Evolutionary conservation across 805 yeast species (phyloP).

Genomic region (Teunomyces stri): DNA sequence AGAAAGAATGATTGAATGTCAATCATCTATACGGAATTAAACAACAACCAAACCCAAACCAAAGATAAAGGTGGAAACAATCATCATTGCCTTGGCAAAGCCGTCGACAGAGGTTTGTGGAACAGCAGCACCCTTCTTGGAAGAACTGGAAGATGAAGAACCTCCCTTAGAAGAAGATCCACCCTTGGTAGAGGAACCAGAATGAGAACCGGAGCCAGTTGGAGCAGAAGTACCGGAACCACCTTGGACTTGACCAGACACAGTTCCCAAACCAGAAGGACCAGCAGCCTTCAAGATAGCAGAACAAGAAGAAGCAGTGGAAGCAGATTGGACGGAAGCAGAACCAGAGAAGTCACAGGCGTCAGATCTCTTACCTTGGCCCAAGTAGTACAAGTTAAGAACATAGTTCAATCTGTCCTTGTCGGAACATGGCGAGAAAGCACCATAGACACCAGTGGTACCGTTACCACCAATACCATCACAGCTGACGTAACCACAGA

Average conservation of each 20-base stretch:
- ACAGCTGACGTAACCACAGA: slow-evolving; percentile 37
- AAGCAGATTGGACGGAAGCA: slow-evolving; percentile 42
- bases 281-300: slow-evolving; percentile 66
- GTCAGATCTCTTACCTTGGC: slow-evolving; percentile 19
- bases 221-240: slow-evolving; percentile 29
- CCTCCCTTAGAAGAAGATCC: slow-evolving; percentile 10
- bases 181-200: slow-evolving; percentile 16
- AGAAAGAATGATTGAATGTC: no score
- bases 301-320: slow-evolving; percentile 54
- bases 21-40: slow-evolving; percentile 4
- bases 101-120: slow-evolving; percentile 13
- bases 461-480: slow-evolving; percentile 37
- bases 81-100: slow-evolving; percentile 18
- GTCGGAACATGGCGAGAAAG: slow-evolving; percentile 37
- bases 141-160: slow-evolving; percentile 15
- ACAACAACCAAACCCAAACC: slow-evolving; percentile 28
- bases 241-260: slow-evolving; percentile 34
- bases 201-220: slow-evolving; percentile 15
- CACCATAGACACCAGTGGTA: slow-evolving; percentile 40
- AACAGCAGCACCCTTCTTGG: slow-evolving; percentile 19
- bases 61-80: slow-evolving; percentile 22
- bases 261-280: slow-evolving; percentile 60
- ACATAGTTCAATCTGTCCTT: slow-evolving; percentile 38
- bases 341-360: slow-evolving; percentile 43
- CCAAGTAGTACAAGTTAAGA: slow-evolving; percentile 37